Base-by-base conservation (phyloP, 2,329 filamentous ascomycete species). In the Akanthomyces dipterigenus region DNA sequence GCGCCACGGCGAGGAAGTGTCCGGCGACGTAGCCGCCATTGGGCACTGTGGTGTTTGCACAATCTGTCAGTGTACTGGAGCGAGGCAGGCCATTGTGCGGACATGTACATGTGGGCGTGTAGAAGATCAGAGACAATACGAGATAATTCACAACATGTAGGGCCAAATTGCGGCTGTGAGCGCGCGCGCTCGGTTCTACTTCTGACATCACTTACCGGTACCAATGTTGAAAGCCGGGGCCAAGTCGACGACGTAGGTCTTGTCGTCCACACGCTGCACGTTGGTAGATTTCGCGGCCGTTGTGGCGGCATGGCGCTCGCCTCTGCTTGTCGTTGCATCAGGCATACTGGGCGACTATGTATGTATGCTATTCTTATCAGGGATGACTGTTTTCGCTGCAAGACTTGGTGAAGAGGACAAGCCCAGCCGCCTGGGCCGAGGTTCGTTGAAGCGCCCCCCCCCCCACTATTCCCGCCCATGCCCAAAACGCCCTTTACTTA, bases 21-120 rank as follows among this genome's bases (percentile, higher is more conserved):
- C 74, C 71, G 5, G 77, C 74, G 1, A 78, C 72, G 61, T 79
- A 81, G 45, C 78, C 78, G 62, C 78, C 78, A 61, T 81, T 77
- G 2, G 78, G 78, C 16, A 80, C 74, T 76, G 63, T 26, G 36
- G 56, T 48, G 55, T 24, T 22, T 12, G 3, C 3, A 4, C 7
- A 5, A 16, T 11, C 12, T 36, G 55, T 57, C 24, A 57, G 55
- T 20, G 20, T 16, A 22, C 22, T 9, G 5, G 11, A 6, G 31
- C 18, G 16, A 34, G 3, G 20, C 6, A 5, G 7, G n/a, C 26
- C 11, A 3, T 3, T 26, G 31, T 5, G 3, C 11, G 31, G 7
- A 11, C 31, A 34, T 11, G 11, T 14, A 42, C 8, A 24, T 36
- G n/a, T 36, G 9, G 36, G 22, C 5, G 6, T 3, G 7, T 22